These are phyloP conservation scores for Lichtheimia ramosa DNA, from an alignment of 371 early-diverging fungal species.

Conservation along the genomic window DNA sequence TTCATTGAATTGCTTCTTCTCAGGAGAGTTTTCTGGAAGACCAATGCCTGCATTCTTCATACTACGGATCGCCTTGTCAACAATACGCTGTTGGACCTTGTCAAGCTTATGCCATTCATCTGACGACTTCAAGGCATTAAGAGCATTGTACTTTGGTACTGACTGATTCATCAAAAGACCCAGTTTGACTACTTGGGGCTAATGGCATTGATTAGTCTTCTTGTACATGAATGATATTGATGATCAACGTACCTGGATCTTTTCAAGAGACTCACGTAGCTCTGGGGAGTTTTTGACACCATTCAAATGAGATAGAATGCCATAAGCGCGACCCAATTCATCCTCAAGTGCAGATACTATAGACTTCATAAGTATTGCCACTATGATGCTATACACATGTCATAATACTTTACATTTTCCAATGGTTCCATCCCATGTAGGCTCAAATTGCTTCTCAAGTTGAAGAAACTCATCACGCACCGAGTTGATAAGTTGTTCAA, in stretches of 20 bases:
- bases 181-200: conserved; percentile 56
- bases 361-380: background rate
- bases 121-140: conserved; percentile 44
- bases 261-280: conserved; percentile 56
- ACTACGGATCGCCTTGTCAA: conserved; percentile 51
- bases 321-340: conserved; percentile 54
- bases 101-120: conserved; percentile 44
- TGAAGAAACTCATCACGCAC: conserved; percentile 48
- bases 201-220: background rate
- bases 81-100: conserved; percentile 58
- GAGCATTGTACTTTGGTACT: conserved; percentile 55
- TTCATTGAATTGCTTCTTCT: conserved; percentile 57
- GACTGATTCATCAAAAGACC: conserved; percentile 63
- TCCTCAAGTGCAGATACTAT: conserved; percentile 57
- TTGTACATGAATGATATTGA: background rate
- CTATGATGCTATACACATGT: background rate
- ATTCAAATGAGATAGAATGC: conserved; percentile 60
- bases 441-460: conserved; percentile 53
- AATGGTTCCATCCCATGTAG: conserved; percentile 66
- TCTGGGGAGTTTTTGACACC: conserved; percentile 63
- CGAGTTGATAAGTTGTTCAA: conserved; percentile 44
- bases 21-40: conserved; percentile 50
- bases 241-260: conserved; percentile 35
- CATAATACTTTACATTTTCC: conserved; percentile 41
- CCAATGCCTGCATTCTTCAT: conserved; percentile 68